These are phyloP conservation scores for Rhytidhysteron rufulum DNA, from an alignment of 2,329 filamentous ascomycete genomes.

Conservation along the genomic window DNA sequence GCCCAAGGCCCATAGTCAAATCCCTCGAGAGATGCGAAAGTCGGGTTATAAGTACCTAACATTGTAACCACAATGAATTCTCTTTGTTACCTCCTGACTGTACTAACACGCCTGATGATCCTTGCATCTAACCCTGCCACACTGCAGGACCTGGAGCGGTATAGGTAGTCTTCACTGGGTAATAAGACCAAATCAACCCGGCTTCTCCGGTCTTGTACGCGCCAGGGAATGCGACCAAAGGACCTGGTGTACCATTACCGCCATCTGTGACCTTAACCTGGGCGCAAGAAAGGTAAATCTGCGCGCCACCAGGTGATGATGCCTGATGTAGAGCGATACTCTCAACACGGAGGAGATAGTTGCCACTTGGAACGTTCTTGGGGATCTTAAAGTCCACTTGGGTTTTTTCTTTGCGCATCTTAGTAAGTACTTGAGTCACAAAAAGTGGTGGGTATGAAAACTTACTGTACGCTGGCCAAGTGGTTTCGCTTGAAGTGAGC, in stretches of 20 bases:
- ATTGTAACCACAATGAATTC: no score
- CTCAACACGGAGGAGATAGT: conserved; percentile 43
- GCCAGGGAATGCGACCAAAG: conserved; percentile 45
- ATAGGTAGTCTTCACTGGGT: conserved; percentile 25
- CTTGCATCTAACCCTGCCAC: conserved; percentile 27
- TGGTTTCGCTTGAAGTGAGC: background rate
- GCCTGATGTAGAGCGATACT: conserved; percentile 45
- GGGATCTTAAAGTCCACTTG: background rate
- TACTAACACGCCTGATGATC: no score
- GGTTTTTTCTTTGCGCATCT: background rate
- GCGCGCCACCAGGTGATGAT: conserved; percentile 33
- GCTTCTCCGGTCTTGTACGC: conserved; percentile 37
- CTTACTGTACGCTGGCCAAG: conserved; percentile 5
- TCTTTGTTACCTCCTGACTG: no score
- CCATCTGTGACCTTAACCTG: conserved; percentile 37
- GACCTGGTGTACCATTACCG: conserved; percentile 28
- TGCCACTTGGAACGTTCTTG: conserved; percentile 29
- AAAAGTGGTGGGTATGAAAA: background rate
- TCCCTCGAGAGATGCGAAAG: no score
- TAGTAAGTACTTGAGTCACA: background rate
- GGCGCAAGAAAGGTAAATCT: conserved; percentile 44
- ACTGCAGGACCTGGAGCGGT: conserved; percentile 41
- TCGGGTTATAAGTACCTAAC: no score
- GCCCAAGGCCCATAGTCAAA: no score
- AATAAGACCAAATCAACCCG: conserved; percentile 22